Conservation (phyloP, 345 rosid genomes). For the Isatis tinctoria region DNA sequence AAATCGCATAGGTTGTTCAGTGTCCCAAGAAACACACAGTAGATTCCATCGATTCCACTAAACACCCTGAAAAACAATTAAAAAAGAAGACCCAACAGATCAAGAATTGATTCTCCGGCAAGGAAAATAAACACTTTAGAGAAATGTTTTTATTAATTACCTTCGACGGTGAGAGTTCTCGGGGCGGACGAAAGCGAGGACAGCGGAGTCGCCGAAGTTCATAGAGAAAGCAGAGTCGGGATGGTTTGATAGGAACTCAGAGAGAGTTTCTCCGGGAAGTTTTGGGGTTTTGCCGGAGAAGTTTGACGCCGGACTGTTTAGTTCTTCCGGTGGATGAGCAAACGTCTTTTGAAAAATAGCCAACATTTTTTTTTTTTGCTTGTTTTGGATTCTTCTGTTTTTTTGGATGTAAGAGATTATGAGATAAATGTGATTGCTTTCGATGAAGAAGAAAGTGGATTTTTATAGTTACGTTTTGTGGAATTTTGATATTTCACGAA, state of each 20-base stretch:
- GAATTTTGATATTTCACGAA: background rate
- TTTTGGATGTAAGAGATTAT: background rate
- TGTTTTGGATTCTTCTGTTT: background rate
- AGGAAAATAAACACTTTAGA: background rate
- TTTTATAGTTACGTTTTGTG: conserved; percentile 11
- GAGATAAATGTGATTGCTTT: background rate
- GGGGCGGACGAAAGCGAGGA: conserved; percentile 54
- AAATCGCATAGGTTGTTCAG: conserved; percentile 60
- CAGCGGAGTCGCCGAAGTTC: conserved; percentile 66
- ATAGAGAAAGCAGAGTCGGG: conserved; percentile 58
- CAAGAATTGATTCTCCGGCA: background rate
- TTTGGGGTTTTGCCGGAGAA: conserved; percentile 43
- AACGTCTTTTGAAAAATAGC: conserved; percentile 77
- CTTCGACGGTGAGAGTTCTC: conserved; percentile 26
- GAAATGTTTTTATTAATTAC: background rate
- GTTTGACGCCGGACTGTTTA: conserved; percentile 75
- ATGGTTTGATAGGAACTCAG: conserved; percentile 53
- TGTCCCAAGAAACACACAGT: conserved; percentile 72
- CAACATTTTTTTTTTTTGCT: conserved; percentile 45
- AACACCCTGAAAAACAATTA: conserved; percentile 51
- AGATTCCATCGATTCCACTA: conserved; percentile 68
- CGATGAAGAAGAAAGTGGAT: background rate
- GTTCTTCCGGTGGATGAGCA: conserved; percentile 90
- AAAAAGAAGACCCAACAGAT: background rate
- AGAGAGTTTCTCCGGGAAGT: conserved; percentile 61